phyloP scores from a whole-genome alignment of 495 filamentous ascomycete genomes.

The Podospora comata region DNA sequence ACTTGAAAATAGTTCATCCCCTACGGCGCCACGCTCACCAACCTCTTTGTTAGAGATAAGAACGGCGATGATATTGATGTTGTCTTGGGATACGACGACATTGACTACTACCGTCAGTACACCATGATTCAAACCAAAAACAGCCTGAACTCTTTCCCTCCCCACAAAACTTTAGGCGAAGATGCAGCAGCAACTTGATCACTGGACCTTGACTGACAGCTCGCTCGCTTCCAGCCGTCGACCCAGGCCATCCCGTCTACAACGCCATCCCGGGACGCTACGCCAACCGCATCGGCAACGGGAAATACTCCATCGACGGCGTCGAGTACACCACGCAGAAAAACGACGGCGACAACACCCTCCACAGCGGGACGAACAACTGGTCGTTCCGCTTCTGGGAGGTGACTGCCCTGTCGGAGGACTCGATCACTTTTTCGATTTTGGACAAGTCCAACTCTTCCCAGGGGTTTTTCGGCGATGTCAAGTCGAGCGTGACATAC shows the following conservation, averaged over 20 bases:
- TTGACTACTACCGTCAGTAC: conserved; percentile 43
- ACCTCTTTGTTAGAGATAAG: conserved; percentile 56
- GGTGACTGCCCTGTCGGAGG: conserved; percentile 52
- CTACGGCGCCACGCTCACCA: conserved; percentile 55
- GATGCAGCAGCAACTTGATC: background rate
- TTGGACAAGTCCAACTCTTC: conserved; percentile 61
- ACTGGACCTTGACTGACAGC: background rate
- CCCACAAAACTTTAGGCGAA: conserved; percentile 13
- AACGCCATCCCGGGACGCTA: conserved; percentile 55
- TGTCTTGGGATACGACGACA: conserved; percentile 52
- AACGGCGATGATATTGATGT: conserved; percentile 53
- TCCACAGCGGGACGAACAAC: conserved; percentile 59
- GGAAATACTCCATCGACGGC: conserved; percentile 50
- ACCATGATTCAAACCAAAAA: conserved; percentile 11
- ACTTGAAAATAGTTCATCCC: conserved; percentile 46
- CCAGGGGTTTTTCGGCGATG: conserved; percentile 68
- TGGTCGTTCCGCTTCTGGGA: conserved; percentile 56
- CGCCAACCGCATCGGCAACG: conserved; percentile 56
- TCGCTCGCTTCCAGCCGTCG: conserved; percentile 33
- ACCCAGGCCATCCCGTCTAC: conserved; percentile 50
- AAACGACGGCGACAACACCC: conserved; percentile 57
- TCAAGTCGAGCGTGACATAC: conserved; percentile 72
- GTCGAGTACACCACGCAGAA: conserved; percentile 47
- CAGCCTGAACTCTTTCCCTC: conserved; percentile 8
- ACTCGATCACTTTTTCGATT: conserved; percentile 77